phyloP scores from a whole-genome alignment of 2,329 filamentous ascomycete genomes.

The Gliomastix tumulicola region DNA sequence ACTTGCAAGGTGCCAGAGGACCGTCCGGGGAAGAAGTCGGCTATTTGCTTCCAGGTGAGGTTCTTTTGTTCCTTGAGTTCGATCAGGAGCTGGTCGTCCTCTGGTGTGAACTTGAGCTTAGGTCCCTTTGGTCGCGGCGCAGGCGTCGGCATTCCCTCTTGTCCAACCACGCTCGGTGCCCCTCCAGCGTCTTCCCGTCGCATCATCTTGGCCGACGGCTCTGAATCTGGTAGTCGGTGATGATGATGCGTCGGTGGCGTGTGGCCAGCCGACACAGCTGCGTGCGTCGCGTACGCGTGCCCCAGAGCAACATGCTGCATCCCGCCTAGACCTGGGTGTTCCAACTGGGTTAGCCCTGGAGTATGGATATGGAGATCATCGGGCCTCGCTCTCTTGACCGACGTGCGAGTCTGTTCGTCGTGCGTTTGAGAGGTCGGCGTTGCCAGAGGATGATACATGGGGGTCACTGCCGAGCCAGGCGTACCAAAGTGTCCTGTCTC shows the following conservation, averaged over 20 bases:
- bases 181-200: slow-evolving; percentile 52
- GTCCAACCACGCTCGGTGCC: slow-evolving; percentile 78
- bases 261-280: slow-evolving; percentile 16
- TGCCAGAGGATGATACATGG: slow-evolving; percentile 43
- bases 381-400: slow-evolving; percentile 46
- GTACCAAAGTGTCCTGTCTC: slow-evolving; percentile 46
- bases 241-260: slow-evolving; percentile 66
- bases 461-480: slow-evolving; percentile 39
- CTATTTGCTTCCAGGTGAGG: slow-evolving; percentile 95
- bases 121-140: slow-evolving; percentile 76
- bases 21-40: slow-evolving; percentile 88
- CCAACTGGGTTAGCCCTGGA: slow-evolving; percentile 41
- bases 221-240: slow-evolving; percentile 69
- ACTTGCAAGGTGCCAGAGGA: slow-evolving; percentile 90
- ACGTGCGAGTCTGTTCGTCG: slow-evolving; percentile 20
- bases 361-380: slow-evolving; percentile 53
- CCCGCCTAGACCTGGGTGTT: slow-evolving; percentile 46
- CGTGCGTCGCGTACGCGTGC: slow-evolving; percentile 39
- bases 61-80: slow-evolving; percentile 93
- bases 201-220: slow-evolving; percentile 61
- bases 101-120: slow-evolving; percentile 89
- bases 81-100: slow-evolving; percentile 82
- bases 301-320: slow-evolving; percentile 48
- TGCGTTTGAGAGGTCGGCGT: slow-evolving; percentile 26
- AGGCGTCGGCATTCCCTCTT: slow-evolving; percentile 79